Base-by-base conservation (phyloP, 176 grass and related monocot species). In the Triticum urartu region DNA sequence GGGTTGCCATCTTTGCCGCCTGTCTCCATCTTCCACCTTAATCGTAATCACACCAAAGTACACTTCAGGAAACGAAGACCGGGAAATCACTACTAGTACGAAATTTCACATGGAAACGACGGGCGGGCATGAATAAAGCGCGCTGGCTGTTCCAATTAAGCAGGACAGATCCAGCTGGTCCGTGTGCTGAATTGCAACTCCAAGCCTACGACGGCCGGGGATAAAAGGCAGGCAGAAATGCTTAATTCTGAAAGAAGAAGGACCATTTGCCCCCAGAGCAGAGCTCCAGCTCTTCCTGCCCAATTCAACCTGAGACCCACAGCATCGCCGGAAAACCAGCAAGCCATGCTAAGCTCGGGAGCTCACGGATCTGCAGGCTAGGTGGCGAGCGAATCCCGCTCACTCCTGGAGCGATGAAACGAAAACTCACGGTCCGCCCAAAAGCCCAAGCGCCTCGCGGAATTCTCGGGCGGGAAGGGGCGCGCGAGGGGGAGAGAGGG, bases 21-120 rank as follows among this genome's bases (percentile, higher is more conserved):
- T 7, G 68, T 83, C 60, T 92, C 90, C 90, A 92, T 92, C 63
- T 82, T 85, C 59, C 25, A 68, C 86, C 63, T 58, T 65, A 70
- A 56, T 54, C 24, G 21, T 36, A 69, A 48, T 1, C 62, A 78
- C 50, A 64, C 18, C 6, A 30, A 65, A 56, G 38, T 3, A 78
- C 24, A 61, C 42, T 78, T 83, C 17, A 83, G 64, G 33, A 89
- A 85, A 80, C 7, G 12, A 71, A 79, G 18, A 11, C 20, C 2
- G 50, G 50, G 50, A 71, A 84, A 15, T 59, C 50, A 18, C 50
- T 40, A 10, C 8, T 40, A 17, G 21, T 36, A 58, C 17, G 6
- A 80, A 80, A 75, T 59, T 59, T 80, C 32, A 80, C 50, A 78
- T n/a, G 72, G 24, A 61, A 3, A 63, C 24, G 26, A 26, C 64